Base-by-base conservation (phyloP, 179 eudicot genomes). In the Beta lomatogona region DNA sequence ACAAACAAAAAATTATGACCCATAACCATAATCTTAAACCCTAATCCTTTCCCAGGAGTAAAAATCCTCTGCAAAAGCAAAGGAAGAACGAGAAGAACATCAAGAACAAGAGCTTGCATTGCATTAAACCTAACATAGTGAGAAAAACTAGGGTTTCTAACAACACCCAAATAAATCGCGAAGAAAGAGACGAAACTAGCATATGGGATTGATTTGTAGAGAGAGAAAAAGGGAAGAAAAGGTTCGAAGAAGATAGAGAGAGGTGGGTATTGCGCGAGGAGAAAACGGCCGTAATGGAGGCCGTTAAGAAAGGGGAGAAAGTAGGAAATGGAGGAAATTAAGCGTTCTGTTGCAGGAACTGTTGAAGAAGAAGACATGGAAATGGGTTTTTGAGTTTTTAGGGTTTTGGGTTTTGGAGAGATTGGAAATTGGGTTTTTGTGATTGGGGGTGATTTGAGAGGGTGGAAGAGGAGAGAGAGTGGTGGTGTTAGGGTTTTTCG, bases 81-180 rank as follows among this genome's bases (percentile, higher is more conserved):
- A 0, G 99, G 99, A 50, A 95, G 71, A 2, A 88, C 96, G 8
- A 95, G 89, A 5, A 92, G 72, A 3, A 95, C 93, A 55, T 94
- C 97, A 5, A 95, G 88, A 13, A 95, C 93, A 9, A 95, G 85
- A 0, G 98, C 99, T 82, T 94, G 99, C 94, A 95, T 93, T 0
- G 95, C 92, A 21, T 95, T 95, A 77, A 95, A 95, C 76, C 97
- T 75, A 5, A 87, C 95, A 67, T 90, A 95, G 5, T 82, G 89
- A 76, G 91, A 85, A 58, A 96, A 61, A 6, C 59, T 80, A 0
- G 89, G 85, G 91, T 95, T 95, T 3, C 93, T 71, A 10, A 91
- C 99, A 6, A 95, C 86, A 11, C 91, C 97, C 0, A 95, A 78
- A 69, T 92, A 95, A 45, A 95, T 83, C 0, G 76, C 92, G 25